Evolutionary conservation across 2,329 filamentous ascomycete genomes (phyloP), one percentile per base, ranked within the genome.

Genomic region (Fusarium neocosmosporiellum): DNA sequence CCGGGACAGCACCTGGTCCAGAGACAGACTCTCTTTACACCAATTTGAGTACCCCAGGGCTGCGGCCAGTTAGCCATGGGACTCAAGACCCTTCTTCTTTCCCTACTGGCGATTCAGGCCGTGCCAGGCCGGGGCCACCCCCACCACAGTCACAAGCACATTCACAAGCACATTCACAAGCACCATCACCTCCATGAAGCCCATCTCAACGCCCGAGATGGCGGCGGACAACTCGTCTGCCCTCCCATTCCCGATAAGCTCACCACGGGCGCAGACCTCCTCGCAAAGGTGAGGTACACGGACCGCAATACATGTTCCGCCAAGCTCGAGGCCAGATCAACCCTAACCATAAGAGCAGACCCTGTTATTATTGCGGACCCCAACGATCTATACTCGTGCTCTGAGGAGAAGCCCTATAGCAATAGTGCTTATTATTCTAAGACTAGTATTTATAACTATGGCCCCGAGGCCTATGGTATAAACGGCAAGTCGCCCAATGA

Each of bases 171-270:
- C 22, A 3, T n/a, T n/a, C n/a, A n/a, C n/a, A n/a, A n/a, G n/a
- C n/a, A n/a, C n/a, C n/a, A 39, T 20, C 37, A 39, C 37, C 37
- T 55, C 36, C 37, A 63, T 46, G 37, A 63, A n/a, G 60, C 37
- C n/a, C 60, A 63, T 63, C 20, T 57, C 50, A 37, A 43, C 2
- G 37, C n/a, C 9, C 36, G 48, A 39, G 60, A 63, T 63, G n/a
- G 18, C 27, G 60, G 34, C 9, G 48, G 27, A n/a, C 20, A 63
- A 24, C 50, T 63, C 20, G 14, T 63, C 60, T 63, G 60, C 34
- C 60, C 60, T 55, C 60, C 50, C 16, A 63, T 57, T 57, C 60
- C 60, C 36, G 27, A 63, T 20, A 63, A 63, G 20, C 37, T 63
- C n/a, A 57, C 36, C 27, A 63, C 37, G 2, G 27, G 34, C 27